Evolutionary conservation across 2,329 filamentous ascomycete species (phyloP).

Genomic region (Alternaria postmessia): DNA sequence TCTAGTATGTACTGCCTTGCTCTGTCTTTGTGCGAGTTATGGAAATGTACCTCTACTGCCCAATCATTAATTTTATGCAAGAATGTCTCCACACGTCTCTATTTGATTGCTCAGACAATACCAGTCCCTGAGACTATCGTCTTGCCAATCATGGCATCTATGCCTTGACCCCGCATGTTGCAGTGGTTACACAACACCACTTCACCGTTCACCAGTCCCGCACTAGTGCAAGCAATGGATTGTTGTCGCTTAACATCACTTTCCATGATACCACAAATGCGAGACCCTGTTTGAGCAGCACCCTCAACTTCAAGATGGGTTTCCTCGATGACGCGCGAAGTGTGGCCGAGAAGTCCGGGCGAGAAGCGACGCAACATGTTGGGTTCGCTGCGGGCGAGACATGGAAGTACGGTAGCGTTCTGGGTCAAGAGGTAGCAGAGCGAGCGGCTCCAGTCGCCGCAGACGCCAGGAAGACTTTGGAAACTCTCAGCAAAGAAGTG

Average conservation of each 20-base stretch:
- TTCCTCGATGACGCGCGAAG: neutral
- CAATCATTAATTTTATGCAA: too few relatives aligned
- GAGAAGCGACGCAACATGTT: too few relatives aligned
- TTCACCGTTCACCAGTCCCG: neutral
- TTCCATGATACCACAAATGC: neutral
- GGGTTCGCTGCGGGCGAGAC: too few relatives aligned
- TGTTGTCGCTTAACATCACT: neutral
- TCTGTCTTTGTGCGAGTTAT: too few relatives aligned
- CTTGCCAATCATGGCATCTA: neutral
- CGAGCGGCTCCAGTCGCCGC: too few relatives aligned
- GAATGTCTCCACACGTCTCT: too few relatives aligned
- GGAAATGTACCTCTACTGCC: too few relatives aligned
- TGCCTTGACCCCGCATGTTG: neutral
- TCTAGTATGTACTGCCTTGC: too few relatives aligned
- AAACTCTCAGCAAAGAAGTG: neutral
- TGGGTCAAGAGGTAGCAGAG: too few relatives aligned
- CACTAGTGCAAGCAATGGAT: neutral
- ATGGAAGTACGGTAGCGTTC: too few relatives aligned
- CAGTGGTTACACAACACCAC: neutral
- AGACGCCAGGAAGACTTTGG: neutral
- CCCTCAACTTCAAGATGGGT: neutral
- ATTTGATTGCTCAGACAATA: neutral
- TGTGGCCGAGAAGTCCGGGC: too few relatives aligned
- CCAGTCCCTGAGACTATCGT: neutral
- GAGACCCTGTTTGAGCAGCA: neutral